Percentiles rank a stretch among this genome's conserved stretches.
Evolutionary conservation across 1,284 basidiomycete genomes (phyloP).

Genomic region (Irpex sp.): DNA sequence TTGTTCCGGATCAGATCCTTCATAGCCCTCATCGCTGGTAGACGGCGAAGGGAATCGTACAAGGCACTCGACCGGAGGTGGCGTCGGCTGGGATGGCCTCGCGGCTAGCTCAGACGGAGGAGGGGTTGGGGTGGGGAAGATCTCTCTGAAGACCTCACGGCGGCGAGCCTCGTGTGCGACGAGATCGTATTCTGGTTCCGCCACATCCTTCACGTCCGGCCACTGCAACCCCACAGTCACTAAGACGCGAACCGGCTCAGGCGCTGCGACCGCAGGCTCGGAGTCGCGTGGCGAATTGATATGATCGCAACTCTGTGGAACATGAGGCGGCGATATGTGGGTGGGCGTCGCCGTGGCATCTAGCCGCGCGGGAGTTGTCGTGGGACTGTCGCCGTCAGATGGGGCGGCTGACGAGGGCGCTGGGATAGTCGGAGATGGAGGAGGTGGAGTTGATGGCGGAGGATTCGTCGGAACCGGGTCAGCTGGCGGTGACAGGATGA

Average conservation of each 20-base stretch:
- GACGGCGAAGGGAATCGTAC: not conserved
- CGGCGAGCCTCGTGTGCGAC: not conserved
- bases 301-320: not conserved
- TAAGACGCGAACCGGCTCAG: not conserved
- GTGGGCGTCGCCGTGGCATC: not conserved
- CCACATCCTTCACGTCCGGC: not conserved
- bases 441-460: too few relatives aligned
- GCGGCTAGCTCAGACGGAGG: too few relatives aligned
- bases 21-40: not conserved
- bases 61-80: not conserved
- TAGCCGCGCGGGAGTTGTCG: not conserved
- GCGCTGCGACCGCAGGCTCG: not conserved
- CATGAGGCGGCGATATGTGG: not conserved
- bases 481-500: not conserved
- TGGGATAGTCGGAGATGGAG: not conserved
- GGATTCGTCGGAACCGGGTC: not conserved
- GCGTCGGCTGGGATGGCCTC: not conserved
- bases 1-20: not conserved
- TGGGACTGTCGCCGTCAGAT: not conserved
- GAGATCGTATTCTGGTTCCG: not conserved
- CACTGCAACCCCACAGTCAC: not conserved
- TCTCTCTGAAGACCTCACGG: not conserved
- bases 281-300: not conserved
- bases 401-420: not conserved
- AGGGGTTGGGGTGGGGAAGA: not conserved